Conservation (phyloP, 2,329 filamentous ascomycete species). For the Cytospora schulzeri region DNA sequence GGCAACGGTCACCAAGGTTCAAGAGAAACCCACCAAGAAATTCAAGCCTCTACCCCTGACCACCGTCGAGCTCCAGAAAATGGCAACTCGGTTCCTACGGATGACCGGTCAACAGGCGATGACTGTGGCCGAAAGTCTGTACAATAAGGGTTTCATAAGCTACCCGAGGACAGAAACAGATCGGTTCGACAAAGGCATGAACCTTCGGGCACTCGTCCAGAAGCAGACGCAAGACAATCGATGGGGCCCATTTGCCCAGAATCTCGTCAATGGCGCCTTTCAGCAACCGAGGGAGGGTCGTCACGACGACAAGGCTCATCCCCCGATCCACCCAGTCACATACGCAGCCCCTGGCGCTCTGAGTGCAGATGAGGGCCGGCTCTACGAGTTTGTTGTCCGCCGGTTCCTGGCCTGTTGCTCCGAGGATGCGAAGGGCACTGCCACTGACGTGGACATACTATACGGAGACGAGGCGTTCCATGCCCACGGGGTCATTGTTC, state of each 20-base stretch:
- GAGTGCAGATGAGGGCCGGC: constrained; percentile 67
- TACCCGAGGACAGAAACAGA: constrained; percentile 98
- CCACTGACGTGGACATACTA: constrained; percentile 80
- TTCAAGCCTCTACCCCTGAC: constrained; percentile 93
- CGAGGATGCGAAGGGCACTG: constrained; percentile 84
- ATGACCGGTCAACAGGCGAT: constrained; percentile 92
- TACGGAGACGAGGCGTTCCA: constrained; percentile 85
- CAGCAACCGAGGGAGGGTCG: constrained; percentile 78
- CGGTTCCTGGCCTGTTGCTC: constrained; percentile 95
- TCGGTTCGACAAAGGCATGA: constrained; percentile 88
- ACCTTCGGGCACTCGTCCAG: constrained; percentile 75
- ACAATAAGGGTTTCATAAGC: constrained; percentile 94
- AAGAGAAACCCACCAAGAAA: constrained; percentile 89
- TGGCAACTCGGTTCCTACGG: constrained; percentile 83
- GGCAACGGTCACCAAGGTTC: constrained; percentile 81
- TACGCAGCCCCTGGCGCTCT: constrained; percentile 70
- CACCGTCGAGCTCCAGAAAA: constrained; percentile 95
- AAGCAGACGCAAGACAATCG: constrained; percentile 76
- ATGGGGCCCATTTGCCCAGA: constrained; percentile 83
- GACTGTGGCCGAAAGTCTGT: constrained; percentile 82
- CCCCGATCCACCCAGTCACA: constrained; percentile 94
- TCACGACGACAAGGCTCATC: constrained; percentile 95
- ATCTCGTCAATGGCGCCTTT: constrained; percentile 74
- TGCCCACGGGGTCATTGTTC: constrained; percentile 79
- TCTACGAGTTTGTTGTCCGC: constrained; percentile 91